Percentiles rank a stretch among this genome's conserved stretches.
Conservation (phyloP, 805 yeast genomes). For the Suhomyces faveliae region DNA sequence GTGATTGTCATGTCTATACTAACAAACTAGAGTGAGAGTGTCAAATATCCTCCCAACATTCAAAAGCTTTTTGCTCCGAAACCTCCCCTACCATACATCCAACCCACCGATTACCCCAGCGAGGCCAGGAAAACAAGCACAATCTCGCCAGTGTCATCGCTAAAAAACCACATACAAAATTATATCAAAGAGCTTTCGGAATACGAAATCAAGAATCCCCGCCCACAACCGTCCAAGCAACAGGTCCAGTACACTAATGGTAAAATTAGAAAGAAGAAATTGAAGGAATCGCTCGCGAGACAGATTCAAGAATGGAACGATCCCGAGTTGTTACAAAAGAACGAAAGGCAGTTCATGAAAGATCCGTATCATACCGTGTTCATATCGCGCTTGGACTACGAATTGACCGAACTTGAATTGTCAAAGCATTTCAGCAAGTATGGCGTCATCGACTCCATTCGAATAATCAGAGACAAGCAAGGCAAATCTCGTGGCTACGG, state of each 20-base stretch:
- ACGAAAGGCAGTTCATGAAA: slow-evolving; percentile 29
- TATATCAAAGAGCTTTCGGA: slow-evolving; percentile 26
- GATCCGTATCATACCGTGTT: slow-evolving; percentile 82
- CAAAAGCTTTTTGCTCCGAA: slow-evolving; percentile 56
- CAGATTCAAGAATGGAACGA: slow-evolving; percentile 35
- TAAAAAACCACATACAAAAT: slow-evolving; percentile 20
- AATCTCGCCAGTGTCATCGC: slow-evolving; percentile 46
- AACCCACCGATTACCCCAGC: slow-evolving; percentile 50
- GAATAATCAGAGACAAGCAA: slow-evolving; percentile 34
- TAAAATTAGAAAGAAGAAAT: slow-evolving; percentile 6
- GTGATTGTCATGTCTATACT: background rate
- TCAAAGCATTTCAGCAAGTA: slow-evolving; percentile 57
- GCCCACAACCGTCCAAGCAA: slow-evolving; percentile 2
- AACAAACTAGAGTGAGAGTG: slow-evolving; percentile 6
- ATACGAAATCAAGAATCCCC: slow-evolving; percentile 3
- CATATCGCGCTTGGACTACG: slow-evolving; percentile 68
- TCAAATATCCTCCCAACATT: slow-evolving; percentile 38
- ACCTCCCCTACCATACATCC: slow-evolving; percentile 51
- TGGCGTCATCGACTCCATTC: slow-evolving; percentile 66
- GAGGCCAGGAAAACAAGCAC: slow-evolving; percentile 46
- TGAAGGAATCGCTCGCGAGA: slow-evolving; percentile 16
- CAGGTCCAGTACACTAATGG: slow-evolving; percentile 3
- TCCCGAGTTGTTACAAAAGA: slow-evolving; percentile 26
- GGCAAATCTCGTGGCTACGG: slow-evolving; percentile 79
- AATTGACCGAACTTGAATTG: slow-evolving; percentile 64